phyloP scores from a whole-genome alignment of 345 rosid genomes.

The Aegle marmelos region DNA sequence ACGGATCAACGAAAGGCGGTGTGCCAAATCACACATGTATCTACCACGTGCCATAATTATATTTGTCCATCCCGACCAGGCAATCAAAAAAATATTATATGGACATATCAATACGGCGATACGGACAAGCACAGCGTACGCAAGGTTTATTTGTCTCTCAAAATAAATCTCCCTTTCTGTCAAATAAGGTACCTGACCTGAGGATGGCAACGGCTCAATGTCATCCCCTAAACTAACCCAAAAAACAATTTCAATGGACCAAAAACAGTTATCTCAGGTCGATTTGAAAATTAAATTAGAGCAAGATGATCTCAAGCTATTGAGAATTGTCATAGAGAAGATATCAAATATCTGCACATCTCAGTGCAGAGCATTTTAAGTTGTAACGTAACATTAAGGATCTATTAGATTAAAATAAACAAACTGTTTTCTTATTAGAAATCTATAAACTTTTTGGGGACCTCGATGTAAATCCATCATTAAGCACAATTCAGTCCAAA shows the following conservation, averaged over 20 bases:
- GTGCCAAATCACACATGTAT: neutral
- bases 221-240: too few species aligned
- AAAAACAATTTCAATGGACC: too few species aligned
- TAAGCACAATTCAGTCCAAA: neutral
- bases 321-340: too few species aligned
- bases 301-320: too few species aligned
- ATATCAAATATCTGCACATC: too few species aligned
- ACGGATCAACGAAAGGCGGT: neutral
- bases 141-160: neutral
- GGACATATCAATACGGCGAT: neutral
- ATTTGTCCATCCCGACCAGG: neutral
- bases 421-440: neutral
- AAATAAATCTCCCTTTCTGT: neutral
- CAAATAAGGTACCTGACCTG: neutral
- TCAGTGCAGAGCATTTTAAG: neutral
- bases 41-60: neutral
- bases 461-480: neutral
- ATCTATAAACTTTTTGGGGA: neutral
- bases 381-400: neutral
- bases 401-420: too few species aligned
- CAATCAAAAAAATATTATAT: too few species aligned
- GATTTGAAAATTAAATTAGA: too few species aligned
- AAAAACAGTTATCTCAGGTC: too few species aligned
- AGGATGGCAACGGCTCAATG: too few species aligned
- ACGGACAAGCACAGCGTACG: neutral